Conservation (phyloP, 2,329 filamentous ascomycete genomes). For the Tolypocladium sp. region DNA sequence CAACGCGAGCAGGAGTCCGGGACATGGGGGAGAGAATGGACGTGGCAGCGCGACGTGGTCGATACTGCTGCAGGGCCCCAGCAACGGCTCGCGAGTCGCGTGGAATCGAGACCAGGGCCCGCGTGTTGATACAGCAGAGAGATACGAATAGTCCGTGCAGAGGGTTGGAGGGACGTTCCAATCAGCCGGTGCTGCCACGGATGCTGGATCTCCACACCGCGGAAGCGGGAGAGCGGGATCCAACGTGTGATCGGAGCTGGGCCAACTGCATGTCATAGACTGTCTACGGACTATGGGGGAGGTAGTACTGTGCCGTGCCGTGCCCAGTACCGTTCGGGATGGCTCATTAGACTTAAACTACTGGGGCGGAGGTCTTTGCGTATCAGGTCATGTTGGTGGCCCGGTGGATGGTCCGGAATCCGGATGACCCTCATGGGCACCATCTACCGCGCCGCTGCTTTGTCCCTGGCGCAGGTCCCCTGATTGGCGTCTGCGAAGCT, state of each 20-base stretch:
- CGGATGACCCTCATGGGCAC: no score
- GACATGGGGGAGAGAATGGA: no score
- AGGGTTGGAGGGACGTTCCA: neutral
- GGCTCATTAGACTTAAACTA: no score
- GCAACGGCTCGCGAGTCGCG: neutral
- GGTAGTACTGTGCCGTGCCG: no score
- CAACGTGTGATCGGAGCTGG: slow-evolving; percentile 3
- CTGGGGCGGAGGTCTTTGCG: no score
- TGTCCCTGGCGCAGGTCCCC: no score
- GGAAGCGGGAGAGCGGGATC: slow-evolving; percentile 4
- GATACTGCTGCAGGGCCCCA: neutral
- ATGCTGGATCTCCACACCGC: neutral
- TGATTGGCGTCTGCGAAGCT: neutral
- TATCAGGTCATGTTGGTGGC: no score
- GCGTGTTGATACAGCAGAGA: neutral
- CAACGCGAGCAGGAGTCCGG: neutral
- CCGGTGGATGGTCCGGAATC: no score
- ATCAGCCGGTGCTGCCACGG: neutral
- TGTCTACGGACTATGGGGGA: no score
- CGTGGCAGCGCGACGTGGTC: no score
- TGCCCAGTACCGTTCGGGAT: no score
- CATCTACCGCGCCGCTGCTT: neutral
- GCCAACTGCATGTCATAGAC: neutral
- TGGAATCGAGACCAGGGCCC: neutral
- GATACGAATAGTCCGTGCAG: neutral